These are phyloP conservation scores for Microbotryum scabiosae DNA, from an alignment of 1,284 basidiomycete genomes.

Conservation along the genomic window DNA sequence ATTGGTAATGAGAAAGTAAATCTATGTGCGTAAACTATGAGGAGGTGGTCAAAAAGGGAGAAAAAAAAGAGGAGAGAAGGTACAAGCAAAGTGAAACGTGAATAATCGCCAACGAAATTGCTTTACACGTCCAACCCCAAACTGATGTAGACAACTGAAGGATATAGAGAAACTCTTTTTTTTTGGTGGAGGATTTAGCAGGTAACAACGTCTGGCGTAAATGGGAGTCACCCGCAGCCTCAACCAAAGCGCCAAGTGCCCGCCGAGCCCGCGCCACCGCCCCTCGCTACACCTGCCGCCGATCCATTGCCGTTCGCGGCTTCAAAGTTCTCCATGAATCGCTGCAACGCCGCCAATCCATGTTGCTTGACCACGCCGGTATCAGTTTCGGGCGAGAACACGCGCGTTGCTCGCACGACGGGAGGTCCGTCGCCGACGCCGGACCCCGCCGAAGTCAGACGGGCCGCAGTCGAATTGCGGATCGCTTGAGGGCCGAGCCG, in stretches of 20 bases:
- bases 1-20: too few relatives aligned
- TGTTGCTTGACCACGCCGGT: conserved; percentile 33
- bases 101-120: too few relatives aligned
- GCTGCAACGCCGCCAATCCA: conserved; percentile 32
- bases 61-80: too few relatives aligned
- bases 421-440: conserved; percentile 25
- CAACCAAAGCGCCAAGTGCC: conserved; percentile 4
- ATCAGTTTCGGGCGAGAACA: conserved; percentile 34
- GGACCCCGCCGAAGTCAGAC: conserved; percentile 16
- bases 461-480: conserved; percentile 27
- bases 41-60: too few relatives aligned
- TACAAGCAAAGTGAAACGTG: too few relatives aligned
- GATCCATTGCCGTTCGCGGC: background rate
- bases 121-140: too few relatives aligned
- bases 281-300: background rate
- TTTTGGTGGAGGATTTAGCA: too few relatives aligned
- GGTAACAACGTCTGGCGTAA: too few relatives aligned
- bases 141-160: too few relatives aligned
- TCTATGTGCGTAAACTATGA: too few relatives aligned
- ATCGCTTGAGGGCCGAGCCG: conserved; percentile 25
- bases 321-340: conserved; percentile 34
- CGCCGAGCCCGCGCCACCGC: conserved; percentile 10
- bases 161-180: too few relatives aligned
- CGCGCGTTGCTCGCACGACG: conserved; percentile 28
- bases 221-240: too few relatives aligned